Conservation (phyloP, 805 yeast genomes). For the Metschnikowia amazonensis region DNA sequence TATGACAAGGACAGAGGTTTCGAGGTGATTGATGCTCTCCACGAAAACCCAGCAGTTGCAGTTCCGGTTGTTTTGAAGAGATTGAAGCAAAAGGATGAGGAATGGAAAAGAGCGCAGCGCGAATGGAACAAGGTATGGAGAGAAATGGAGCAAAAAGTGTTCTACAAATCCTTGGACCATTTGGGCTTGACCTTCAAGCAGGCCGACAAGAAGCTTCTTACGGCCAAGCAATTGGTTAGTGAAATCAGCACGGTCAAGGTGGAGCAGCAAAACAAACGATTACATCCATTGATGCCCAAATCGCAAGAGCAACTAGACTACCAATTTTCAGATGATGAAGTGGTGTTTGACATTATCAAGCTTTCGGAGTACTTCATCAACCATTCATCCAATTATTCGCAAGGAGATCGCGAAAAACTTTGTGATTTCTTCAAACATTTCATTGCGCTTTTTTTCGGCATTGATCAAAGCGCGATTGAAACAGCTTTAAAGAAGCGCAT, state of each 20-base stretch:
- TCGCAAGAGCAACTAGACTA: slow-evolving; percentile 74
- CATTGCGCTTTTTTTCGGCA: slow-evolving; percentile 65
- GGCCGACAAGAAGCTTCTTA: slow-evolving; percentile 86
- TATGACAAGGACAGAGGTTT: slow-evolving; percentile 94
- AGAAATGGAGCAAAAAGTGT: slow-evolving; percentile 93
- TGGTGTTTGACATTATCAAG: slow-evolving; percentile 69
- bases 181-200: slow-evolving; percentile 94
- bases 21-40: slow-evolving; percentile 93
- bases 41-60: slow-evolving; percentile 91
- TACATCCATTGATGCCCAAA: slow-evolving; percentile 80
- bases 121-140: slow-evolving; percentile 99
- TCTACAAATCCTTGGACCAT: slow-evolving; percentile 90
- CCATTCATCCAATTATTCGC: slow-evolving; percentile 70
- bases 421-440: slow-evolving; percentile 68
- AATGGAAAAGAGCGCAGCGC: slow-evolving; percentile 96
- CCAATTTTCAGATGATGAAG: slow-evolving; percentile 58
- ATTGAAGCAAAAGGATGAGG: slow-evolving; percentile 96
- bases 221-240: slow-evolving; percentile 84
- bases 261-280: slow-evolving; percentile 82
- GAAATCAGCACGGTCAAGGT: slow-evolving; percentile 90
- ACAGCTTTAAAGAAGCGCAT: slow-evolving; percentile 27
- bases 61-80: slow-evolving; percentile 91
- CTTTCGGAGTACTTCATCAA: slow-evolving; percentile 64
- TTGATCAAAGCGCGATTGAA: slow-evolving; percentile 48
- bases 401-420: slow-evolving; percentile 74